These are phyloP conservation scores for Chytridium lagenaria DNA, from an alignment of 371 early-diverging fungal species.

Conservation along the genomic window DNA sequence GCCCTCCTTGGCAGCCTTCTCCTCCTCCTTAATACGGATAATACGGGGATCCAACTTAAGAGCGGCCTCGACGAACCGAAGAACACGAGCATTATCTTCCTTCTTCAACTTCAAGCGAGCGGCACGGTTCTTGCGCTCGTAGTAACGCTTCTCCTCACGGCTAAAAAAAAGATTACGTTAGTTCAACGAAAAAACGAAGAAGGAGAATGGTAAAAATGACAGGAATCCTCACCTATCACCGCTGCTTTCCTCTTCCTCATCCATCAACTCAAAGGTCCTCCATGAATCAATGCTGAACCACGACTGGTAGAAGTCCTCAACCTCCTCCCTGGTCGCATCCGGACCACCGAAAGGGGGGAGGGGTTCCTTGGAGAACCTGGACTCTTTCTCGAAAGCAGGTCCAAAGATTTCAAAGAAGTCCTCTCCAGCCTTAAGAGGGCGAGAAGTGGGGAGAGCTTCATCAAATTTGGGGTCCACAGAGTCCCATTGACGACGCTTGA, in stretches of 20 bases:
- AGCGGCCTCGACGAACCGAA: conserved; percentile 84
- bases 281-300: conserved; percentile 93
- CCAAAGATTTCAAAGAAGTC: conserved; percentile 91
- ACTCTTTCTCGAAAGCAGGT: conserved; percentile 89
- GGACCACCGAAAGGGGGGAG: conserved; percentile 84
- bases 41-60: conserved; percentile 90
- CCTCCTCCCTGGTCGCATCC: conserved; percentile 74
- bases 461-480: conserved; percentile 85
- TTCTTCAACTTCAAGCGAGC: conserved; percentile 92
- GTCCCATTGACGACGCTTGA: conserved; percentile 95
- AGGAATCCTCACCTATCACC: conserved; percentile 60
- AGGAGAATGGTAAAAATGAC: background rate
- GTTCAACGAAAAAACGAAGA: background rate
- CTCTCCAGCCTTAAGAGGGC: conserved; percentile 67
- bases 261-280: conserved; percentile 97
- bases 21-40: conserved; percentile 86
- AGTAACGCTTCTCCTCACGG: conserved; percentile 95
- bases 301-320: conserved; percentile 96
- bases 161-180: no score
- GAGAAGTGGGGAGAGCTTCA: conserved; percentile 63
- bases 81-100: conserved; percentile 93
- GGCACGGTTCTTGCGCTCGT: conserved; percentile 94
- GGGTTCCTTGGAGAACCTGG: conserved; percentile 87
- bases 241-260: conserved; percentile 93
- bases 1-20: conserved; percentile 86